phyloP scores from a whole-genome alignment of 192 early-diverging fungal genomes.

The Gaertneriomyces sp. region DNA sequence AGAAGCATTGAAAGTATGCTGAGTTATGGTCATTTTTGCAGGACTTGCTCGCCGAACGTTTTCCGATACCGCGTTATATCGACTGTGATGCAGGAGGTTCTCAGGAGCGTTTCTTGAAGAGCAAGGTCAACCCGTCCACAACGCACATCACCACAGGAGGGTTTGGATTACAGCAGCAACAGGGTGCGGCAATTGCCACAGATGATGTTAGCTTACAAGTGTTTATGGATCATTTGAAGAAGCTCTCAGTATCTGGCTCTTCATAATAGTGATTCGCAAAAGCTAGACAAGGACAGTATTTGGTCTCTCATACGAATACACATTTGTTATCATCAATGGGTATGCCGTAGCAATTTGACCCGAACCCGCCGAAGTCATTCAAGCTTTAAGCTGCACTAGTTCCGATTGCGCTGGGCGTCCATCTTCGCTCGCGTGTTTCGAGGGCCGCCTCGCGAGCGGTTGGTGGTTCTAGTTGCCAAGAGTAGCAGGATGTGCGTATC shows the following conservation, averaged over 20 bases:
- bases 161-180: slow-evolving; percentile 57
- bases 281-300: no score
- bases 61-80: slow-evolving; percentile 97
- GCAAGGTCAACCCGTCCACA: slow-evolving; percentile 96
- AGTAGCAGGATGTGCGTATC: no score
- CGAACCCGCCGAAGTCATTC: no score
- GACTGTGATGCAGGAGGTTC: slow-evolving; percentile 95
- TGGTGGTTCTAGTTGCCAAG: no score
- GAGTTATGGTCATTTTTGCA: slow-evolving; percentile 34
- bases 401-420: no score
- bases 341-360: no score
- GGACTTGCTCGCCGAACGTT: slow-evolving; percentile 88
- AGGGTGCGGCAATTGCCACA: slow-evolving; percentile 91
- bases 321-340: no score
- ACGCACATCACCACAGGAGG: slow-evolving; percentile 64
- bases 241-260: slow-evolving; percentile 55
- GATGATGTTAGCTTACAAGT: slow-evolving; percentile 98
- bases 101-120: slow-evolving; percentile 96
- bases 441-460: no score
- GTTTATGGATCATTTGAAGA: slow-evolving; percentile 94
- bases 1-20: background rate
- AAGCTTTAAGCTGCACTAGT: no score
- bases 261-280: slow-evolving; percentile 7
- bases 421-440: no score
- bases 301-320: no score